These are phyloP conservation scores for Ogataea saltuana DNA, from an alignment of 805 yeast genomes.

Conservation along the genomic window DNA sequence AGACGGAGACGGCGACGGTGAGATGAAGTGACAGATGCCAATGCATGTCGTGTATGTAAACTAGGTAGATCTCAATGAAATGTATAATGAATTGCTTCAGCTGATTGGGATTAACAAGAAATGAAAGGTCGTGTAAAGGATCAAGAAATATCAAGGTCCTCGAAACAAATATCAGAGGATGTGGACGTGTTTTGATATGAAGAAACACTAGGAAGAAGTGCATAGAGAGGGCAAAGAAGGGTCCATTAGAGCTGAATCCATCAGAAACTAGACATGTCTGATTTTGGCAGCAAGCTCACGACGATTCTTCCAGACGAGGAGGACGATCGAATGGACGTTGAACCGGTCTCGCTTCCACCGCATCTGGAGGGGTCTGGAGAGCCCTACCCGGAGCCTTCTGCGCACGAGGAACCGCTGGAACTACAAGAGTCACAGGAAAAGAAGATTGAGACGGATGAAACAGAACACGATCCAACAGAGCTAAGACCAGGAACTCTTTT, in stretches of 20 bases:
- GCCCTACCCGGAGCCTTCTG: background rate
- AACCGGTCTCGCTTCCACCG: constrained; percentile 25
- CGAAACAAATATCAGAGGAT: background rate
- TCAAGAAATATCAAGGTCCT: background rate
- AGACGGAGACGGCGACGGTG: constrained; percentile 11
- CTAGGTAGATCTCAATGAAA: constrained; percentile 2
- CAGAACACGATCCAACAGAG: constrained; percentile 24
- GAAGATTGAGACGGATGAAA: constrained; percentile 8
- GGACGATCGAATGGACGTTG: constrained; percentile 26
- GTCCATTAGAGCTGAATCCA: too few species aligned
- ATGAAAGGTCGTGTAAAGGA: background rate
- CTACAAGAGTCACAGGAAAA: background rate
- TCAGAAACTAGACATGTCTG: constrained; percentile 17
- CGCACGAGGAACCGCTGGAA: background rate
- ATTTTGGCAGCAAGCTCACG: constrained; percentile 22
- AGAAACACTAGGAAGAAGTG: background rate
- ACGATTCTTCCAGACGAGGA: constrained; percentile 23
- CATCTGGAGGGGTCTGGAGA: constrained; percentile 20
- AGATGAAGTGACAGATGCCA: constrained; percentile 16
- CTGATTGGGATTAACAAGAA: too few species aligned
- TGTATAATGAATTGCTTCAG: constrained; percentile 4
- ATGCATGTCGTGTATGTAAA: constrained; percentile 2
- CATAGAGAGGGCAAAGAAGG: background rate
- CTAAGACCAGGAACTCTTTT: constrained; percentile 50
- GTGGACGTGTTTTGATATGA: background rate